These are phyloP conservation scores for Wickerhamomyces sydowiorum DNA, from an alignment of 805 yeast genomes.

Conservation along the genomic window DNA sequence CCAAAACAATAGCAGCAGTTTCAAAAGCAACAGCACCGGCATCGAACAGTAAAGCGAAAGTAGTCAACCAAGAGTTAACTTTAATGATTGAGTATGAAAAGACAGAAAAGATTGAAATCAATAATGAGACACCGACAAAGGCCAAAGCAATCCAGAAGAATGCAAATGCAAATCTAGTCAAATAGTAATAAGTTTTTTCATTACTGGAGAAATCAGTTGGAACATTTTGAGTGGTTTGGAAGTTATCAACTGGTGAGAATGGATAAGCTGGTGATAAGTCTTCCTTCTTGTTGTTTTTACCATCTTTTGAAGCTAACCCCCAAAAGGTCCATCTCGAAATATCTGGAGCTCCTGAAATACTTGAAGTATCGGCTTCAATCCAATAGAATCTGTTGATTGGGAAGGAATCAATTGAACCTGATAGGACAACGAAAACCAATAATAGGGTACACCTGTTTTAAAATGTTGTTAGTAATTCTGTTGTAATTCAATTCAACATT, in stretches of 20 bases:
- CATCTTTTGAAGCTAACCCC: conserved; percentile 56
- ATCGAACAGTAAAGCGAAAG: conserved; percentile 46
- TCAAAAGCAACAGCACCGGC: conserved; percentile 62
- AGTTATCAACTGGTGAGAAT: conserved; percentile 70
- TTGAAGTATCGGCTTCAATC: conserved; percentile 63
- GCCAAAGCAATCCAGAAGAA: conserved; percentile 54
- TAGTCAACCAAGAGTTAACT: conserved; percentile 45
- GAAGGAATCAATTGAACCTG: conserved; percentile 53
- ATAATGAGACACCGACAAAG: conserved; percentile 57
- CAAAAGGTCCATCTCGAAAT: conserved; percentile 77
- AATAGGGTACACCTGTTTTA: conserved; percentile 34
- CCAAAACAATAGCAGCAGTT: conserved; percentile 77
- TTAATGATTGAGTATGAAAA: conserved; percentile 51
- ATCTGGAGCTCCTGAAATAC: conserved; percentile 40
- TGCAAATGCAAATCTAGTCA: conserved; percentile 62
- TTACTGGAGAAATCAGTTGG: conserved; percentile 48
- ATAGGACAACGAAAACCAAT: conserved; percentile 52
- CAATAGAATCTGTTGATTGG: conserved; percentile 67
- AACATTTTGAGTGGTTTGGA: conserved; percentile 44
- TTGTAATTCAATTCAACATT: not conserved
- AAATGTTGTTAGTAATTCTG: not conserved
- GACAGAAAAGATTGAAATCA: conserved; percentile 48
- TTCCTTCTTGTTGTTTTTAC: conserved; percentile 29
- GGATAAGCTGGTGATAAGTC: conserved; percentile 62
- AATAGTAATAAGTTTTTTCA: conserved; percentile 55